phyloP scores from a whole-genome alignment of 805 yeast species.

The Candida ficus region DNA sequence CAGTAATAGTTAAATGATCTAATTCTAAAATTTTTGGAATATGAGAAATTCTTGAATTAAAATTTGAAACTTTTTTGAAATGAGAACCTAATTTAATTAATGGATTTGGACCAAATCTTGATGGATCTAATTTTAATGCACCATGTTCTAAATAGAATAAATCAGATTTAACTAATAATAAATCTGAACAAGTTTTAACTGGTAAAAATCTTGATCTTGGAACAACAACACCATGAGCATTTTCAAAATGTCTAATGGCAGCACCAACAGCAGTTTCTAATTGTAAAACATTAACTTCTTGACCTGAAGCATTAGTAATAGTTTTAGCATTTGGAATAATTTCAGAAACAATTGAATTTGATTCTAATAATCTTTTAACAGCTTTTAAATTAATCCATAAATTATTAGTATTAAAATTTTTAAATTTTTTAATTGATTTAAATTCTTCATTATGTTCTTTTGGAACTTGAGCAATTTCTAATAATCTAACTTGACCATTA shows the following conservation, averaged over 20 bases:
- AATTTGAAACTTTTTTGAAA: slow-evolving; percentile 91
- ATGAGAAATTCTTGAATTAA: slow-evolving; percentile 85
- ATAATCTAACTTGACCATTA: slow-evolving; percentile 87
- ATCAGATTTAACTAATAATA: slow-evolving; percentile 92
- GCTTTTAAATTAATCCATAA: slow-evolving; percentile 96
- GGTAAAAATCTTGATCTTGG: slow-evolving; percentile 98
- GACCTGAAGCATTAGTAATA: slow-evolving; percentile 59
- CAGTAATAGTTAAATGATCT: slow-evolving; percentile 96
- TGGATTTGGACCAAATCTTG: slow-evolving; percentile 88
- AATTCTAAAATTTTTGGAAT: slow-evolving; percentile 95
- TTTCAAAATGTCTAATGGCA: slow-evolving; percentile 90
- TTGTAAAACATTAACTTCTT: slow-evolving; percentile 84
- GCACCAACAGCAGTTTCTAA: slow-evolving; percentile 99
- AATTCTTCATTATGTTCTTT: slow-evolving; percentile 97
- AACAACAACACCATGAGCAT: slow-evolving; percentile 96
- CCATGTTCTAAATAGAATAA: slow-evolving; percentile 89
- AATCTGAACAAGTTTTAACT: slow-evolving; percentile 94
- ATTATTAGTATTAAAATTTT: slow-evolving; percentile 96
- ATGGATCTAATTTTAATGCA: slow-evolving; percentile 74
- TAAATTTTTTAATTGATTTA: slow-evolving; percentile 95
- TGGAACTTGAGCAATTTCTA: slow-evolving; percentile 98
- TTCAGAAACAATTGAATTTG: slow-evolving; percentile 78
- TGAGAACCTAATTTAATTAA: slow-evolving; percentile 94
- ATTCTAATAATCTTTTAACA: slow-evolving; percentile 84
- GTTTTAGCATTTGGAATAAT: slow-evolving; percentile 94